Base-by-base conservation (phyloP, 805 yeast genomes). In the Nakazawaea ishiwadae region DNA sequence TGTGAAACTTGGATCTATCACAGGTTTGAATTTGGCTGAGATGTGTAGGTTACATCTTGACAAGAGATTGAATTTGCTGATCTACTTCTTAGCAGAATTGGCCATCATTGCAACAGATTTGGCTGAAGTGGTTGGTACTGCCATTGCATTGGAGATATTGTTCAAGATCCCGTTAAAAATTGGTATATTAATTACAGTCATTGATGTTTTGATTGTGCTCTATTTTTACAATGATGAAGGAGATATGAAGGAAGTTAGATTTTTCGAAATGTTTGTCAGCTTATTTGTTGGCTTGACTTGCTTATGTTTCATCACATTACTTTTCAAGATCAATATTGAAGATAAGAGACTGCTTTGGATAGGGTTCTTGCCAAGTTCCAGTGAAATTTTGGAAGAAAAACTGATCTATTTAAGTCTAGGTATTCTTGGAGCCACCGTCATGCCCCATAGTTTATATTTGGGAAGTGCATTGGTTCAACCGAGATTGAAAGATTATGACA, bases 91-190 rank as follows among this genome's bases (percentile, higher is more conserved):
- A 47, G 95, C 97, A 0, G 98, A 91, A 55, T 64, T 83, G 15
- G 95, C 98, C 16, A 91, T 91, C 45, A 80, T 91, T 32, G 96
- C 97, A 2, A 91, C 98, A 0, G 99, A 91, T 63, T 73, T 93
- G 49, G 97, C 99, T 1, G 98, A 91, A 58, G 96, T 91, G 27
- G 91, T 93, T 19, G 99, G 99, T n/a, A 87, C 96, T 3, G 97
- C 98, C 3, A 88, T 91, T 44, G 83, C 98, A 0, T 70, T 91
- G 44, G 88, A 93, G 51, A 87, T 91, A 42, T 64, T 93, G 32
- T 79, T 90, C 56, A 73, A 76, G 2, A 66, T 93, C 6, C 98
- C 98, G 0, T 65, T 93, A 15, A 71, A 86, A 6, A 69, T 78
- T 4, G 99, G 99, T 26, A 96, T 91, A 12, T 63, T 88, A 3